Evolutionary conservation across 2,329 filamentous ascomycete species (phyloP).

Genomic region (Atkinsonella hypoxylon): DNA sequence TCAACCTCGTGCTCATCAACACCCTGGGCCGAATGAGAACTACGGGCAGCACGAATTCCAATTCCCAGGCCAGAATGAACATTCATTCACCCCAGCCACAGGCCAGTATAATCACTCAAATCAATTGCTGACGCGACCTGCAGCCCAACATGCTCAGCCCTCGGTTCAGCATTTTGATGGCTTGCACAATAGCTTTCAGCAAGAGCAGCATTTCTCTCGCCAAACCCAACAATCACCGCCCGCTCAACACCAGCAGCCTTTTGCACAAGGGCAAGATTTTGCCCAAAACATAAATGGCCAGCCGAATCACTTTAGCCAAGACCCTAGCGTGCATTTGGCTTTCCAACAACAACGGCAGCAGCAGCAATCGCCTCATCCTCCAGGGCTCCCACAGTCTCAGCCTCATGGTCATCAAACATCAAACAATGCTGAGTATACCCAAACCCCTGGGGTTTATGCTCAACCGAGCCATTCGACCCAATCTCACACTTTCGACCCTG

Average conservation of each 20-base stretch:
- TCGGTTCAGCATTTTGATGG: conserved; percentile 21
- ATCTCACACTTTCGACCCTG: conserved; percentile 3
- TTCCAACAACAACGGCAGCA: conserved; percentile 11
- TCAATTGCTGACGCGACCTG: conserved; percentile 21
- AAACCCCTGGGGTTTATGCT: conserved; percentile 1
- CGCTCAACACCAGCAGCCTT: conserved; percentile 2
- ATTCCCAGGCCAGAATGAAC: conserved; percentile 20
- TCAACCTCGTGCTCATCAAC: conserved; percentile 17
- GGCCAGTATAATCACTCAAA: conserved; percentile 19
- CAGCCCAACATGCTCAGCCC: conserved; percentile 21
- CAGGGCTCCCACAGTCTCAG: conserved; percentile 14
- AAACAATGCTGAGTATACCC: conserved; percentile 8
- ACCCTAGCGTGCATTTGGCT: conserved; percentile 3
- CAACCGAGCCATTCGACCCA: conserved; percentile 8
- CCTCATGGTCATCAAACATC: conserved; percentile 14
- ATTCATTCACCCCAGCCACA: conserved; percentile 20
- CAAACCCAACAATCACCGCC: conserved; percentile 18
- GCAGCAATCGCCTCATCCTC: conserved; percentile 5
- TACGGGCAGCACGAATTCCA: conserved; percentile 23
- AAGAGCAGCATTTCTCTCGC: conserved; percentile 15
- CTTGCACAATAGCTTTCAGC: conserved; percentile 15
- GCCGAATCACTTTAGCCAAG: conserved; percentile 4
- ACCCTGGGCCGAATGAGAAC: conserved; percentile 16
- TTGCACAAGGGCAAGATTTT: conserved; percentile 5
- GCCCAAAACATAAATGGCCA: conserved; percentile 5